Conservation (phyloP, 306 rosid species). For the Glycyrrhiza uralensis region DNA sequence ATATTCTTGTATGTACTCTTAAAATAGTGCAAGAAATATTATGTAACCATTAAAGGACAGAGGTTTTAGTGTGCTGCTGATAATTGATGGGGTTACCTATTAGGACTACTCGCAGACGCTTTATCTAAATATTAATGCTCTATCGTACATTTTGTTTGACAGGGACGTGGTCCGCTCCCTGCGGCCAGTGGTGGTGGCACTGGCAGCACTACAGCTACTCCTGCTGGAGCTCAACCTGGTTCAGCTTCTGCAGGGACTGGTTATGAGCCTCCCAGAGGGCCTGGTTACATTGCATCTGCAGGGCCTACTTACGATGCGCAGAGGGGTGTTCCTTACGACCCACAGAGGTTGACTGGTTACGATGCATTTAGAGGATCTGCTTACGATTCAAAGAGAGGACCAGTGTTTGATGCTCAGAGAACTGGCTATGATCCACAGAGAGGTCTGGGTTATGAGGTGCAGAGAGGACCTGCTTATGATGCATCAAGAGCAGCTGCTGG, state of each 20-base stretch:
- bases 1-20: background rate
- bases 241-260: constrained; percentile 40
- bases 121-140: background rate
- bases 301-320: constrained; percentile 58
- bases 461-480: constrained; percentile 51
- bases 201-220: constrained; percentile 30
- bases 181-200: constrained; percentile 15
- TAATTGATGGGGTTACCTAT: background rate
- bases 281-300: constrained; percentile 44
- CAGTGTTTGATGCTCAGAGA: constrained; percentile 49
- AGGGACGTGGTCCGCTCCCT: constrained; percentile 67
- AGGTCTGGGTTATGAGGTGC: constrained; percentile 41
- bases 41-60: background rate
- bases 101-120: background rate
- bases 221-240: constrained; percentile 59
- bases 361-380: constrained; percentile 51
- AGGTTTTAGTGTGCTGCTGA: background rate
- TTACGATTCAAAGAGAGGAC: constrained; percentile 43
- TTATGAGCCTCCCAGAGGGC: constrained; percentile 49
- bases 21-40: background rate
- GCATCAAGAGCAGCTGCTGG: constrained; percentile 45
- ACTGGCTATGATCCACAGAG: constrained; percentile 52
- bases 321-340: constrained; percentile 44
- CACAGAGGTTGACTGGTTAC: constrained; percentile 53
- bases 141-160: constrained; percentile 10